These are phyloP conservation scores for Penicillium sp. DNA, from an alignment of 2,329 filamentous ascomycete species.

Conservation along the genomic window DNA sequence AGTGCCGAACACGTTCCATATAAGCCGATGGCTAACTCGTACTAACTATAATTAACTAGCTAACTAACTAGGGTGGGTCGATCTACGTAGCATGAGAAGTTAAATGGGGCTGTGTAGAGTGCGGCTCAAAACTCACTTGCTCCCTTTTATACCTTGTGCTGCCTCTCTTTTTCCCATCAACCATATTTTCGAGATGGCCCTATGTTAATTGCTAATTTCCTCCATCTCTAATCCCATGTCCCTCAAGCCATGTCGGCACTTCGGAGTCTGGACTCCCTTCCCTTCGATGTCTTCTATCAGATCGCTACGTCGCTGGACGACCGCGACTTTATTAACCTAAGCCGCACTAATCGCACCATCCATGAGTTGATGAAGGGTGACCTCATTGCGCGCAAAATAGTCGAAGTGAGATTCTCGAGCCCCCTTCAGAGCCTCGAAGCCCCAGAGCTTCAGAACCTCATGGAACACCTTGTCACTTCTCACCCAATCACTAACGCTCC, in stretches of 20 bases:
- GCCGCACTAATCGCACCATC: constrained; percentile 50
- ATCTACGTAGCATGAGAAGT: not conserved
- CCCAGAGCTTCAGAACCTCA: not conserved
- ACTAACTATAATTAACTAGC: no score
- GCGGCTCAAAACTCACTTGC: not conserved
- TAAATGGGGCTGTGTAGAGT: not conserved
- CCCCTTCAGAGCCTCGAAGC: not conserved
- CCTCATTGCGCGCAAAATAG: constrained; percentile 52
- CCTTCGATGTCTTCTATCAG: constrained; percentile 61
- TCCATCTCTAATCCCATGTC: not conserved
- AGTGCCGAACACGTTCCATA: not conserved
- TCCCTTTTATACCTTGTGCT: not conserved
- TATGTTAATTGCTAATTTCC: not conserved
- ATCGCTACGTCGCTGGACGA: constrained; percentile 53
- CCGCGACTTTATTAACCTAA: constrained; percentile 55
- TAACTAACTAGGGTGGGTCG: not conserved
- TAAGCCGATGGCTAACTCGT: not conserved
- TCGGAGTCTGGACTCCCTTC: constrained; percentile 45
- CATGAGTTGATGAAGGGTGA: constrained; percentile 50
- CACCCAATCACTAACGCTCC: constrained; percentile 10
- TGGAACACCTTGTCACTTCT: not conserved
- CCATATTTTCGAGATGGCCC: not conserved
- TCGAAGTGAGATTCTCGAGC: constrained; percentile 47
- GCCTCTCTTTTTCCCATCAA: not conserved
- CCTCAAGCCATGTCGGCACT: constrained; percentile 4